These are phyloP conservation scores for Scytalidium lignicola DNA, from an alignment of 2,329 filamentous ascomycete species.

Conservation along the genomic window DNA sequence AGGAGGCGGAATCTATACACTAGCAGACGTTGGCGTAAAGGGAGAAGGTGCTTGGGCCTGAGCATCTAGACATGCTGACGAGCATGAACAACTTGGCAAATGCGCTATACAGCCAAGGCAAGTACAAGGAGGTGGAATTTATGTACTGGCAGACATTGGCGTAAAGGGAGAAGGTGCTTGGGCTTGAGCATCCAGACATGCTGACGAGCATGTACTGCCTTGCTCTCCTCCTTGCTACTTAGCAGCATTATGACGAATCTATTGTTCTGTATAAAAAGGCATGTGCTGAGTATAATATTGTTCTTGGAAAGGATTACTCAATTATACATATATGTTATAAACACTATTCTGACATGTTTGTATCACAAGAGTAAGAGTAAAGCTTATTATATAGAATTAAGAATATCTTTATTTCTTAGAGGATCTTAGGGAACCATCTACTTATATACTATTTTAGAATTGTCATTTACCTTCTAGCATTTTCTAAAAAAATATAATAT, in stretches of 20 bases:
- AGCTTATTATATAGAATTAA: too few relatives aligned
- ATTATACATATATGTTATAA: not conserved
- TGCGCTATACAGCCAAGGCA: too few relatives aligned
- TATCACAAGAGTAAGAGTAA: slow-evolving; percentile 2
- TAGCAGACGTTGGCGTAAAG: not conserved
- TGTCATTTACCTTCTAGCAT: too few relatives aligned
- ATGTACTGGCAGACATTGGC: slow-evolving; percentile 7
- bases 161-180: slow-evolving; percentile 9
- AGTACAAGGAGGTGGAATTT: slow-evolving; percentile 12
- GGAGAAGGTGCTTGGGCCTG: slow-evolving; percentile 1
- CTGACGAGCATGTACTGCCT: slow-evolving; percentile 12
- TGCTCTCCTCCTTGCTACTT: slow-evolving; percentile 3
- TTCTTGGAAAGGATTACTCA: slow-evolving; percentile 4
- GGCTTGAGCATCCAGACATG: too few relatives aligned
- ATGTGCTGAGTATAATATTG: slow-evolving; percentile 3
- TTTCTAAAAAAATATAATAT: too few relatives aligned
- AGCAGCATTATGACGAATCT: slow-evolving; percentile 3
- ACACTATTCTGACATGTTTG: too few relatives aligned
- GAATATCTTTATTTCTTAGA: too few relatives aligned
- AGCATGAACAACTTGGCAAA: too few relatives aligned
- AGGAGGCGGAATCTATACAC: slow-evolving; percentile 2
- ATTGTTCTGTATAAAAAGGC: too few relatives aligned
- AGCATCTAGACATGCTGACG: slow-evolving; percentile 5
- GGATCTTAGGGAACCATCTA: too few relatives aligned
- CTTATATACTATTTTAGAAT: too few relatives aligned